These are phyloP conservation scores for Fusarium sp. DNA, from an alignment of 2,329 filamentous ascomycete genomes.

Conservation along the genomic window DNA sequence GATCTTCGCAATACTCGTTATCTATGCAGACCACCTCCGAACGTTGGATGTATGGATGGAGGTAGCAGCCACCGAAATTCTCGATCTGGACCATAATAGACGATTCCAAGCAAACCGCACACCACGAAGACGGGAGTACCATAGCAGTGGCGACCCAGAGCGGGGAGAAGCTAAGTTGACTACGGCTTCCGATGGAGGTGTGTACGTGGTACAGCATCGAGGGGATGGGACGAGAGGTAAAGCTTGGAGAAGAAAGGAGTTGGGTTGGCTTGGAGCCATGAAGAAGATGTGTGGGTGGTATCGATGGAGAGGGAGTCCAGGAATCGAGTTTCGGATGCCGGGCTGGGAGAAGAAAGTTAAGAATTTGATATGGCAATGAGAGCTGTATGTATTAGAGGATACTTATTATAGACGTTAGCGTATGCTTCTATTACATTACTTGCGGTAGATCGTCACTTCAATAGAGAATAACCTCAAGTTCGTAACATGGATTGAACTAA, in stretches of 20 bases:
- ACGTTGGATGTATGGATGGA: slow-evolving; percentile 62
- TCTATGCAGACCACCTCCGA: slow-evolving; percentile 63
- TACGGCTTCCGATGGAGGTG: slow-evolving; percentile 41
- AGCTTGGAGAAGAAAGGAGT: slow-evolving; percentile 58
- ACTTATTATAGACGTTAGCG: not conserved
- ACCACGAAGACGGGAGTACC: slow-evolving; percentile 45
- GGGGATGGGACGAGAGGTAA: slow-evolving; percentile 48
- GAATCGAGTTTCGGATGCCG: slow-evolving; percentile 47
- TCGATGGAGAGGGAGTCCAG: slow-evolving; percentile 45
- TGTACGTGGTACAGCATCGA: slow-evolving; percentile 50
- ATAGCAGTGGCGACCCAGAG: slow-evolving; percentile 41
- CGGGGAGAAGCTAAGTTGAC: slow-evolving; percentile 53
- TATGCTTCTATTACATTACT: not conserved
- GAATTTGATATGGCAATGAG: slow-evolving; percentile 25
- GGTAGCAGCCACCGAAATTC: slow-evolving; percentile 49
- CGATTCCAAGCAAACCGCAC: slow-evolving; percentile 37
- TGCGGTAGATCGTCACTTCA: not conserved
- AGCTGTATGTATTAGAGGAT: not conserved
- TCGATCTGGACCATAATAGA: slow-evolving; percentile 41
- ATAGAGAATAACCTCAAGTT: not conserved
- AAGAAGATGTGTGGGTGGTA: slow-evolving; percentile 57
- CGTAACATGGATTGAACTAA: not conserved
- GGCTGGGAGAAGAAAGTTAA: slow-evolving; percentile 41
- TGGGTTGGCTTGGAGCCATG: slow-evolving; percentile 62
- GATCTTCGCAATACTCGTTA: slow-evolving; percentile 56